A percentile compares a stretch with the other conserved stretches of the same genome.
These are phyloP conservation scores for Globisporangium cederbergense DNA, from an alignment of 352 stramenopile genomes.

Conservation along the genomic window DNA sequence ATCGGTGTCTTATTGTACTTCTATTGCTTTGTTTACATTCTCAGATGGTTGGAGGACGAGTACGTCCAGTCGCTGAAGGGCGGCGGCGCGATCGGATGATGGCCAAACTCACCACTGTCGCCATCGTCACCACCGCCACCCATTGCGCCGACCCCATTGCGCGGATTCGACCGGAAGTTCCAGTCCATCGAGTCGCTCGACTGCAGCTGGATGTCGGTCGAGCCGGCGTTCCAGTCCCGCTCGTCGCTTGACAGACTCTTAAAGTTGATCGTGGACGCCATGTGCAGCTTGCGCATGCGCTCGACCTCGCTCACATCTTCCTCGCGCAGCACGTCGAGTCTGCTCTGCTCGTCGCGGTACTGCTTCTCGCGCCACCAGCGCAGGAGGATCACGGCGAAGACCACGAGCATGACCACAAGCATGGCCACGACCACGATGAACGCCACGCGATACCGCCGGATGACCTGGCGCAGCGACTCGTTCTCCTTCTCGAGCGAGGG, in stretches of 20 bases:
- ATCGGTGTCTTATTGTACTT: neutral
- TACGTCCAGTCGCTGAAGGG: slow-evolving; percentile 19
- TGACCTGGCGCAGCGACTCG: neutral
- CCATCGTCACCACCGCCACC: neutral
- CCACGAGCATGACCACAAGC: slow-evolving; percentile 13
- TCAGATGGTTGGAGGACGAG: slow-evolving; percentile 16
- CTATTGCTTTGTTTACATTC: slow-evolving; percentile 1
- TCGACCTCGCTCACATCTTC: slow-evolving; percentile 1
- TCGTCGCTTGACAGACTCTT: slow-evolving; percentile 11
- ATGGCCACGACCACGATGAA: slow-evolving; percentile 10
- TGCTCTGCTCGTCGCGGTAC: slow-evolving; percentile 12
- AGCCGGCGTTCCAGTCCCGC: slow-evolving; percentile 6
- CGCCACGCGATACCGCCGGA: slow-evolving; percentile 10
- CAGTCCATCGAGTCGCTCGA: slow-evolving; percentile 17
- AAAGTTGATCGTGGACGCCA: slow-evolving; percentile 10
- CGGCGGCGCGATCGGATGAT: neutral
- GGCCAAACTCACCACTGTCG: slow-evolving; percentile 3
- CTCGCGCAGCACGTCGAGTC: neutral
- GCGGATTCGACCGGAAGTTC: slow-evolving; percentile 18
- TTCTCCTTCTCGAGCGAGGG: slow-evolving; percentile 19
- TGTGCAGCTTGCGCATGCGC: slow-evolving; percentile 8
- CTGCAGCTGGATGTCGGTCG: neutral
- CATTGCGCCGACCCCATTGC: neutral
- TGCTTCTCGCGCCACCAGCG: slow-evolving; percentile 19
- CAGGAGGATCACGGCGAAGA: slow-evolving; percentile 9